These are phyloP conservation scores for Monosporascus cannonballus DNA, from an alignment of 2,329 filamentous ascomycete genomes.

Conservation along the genomic window DNA sequence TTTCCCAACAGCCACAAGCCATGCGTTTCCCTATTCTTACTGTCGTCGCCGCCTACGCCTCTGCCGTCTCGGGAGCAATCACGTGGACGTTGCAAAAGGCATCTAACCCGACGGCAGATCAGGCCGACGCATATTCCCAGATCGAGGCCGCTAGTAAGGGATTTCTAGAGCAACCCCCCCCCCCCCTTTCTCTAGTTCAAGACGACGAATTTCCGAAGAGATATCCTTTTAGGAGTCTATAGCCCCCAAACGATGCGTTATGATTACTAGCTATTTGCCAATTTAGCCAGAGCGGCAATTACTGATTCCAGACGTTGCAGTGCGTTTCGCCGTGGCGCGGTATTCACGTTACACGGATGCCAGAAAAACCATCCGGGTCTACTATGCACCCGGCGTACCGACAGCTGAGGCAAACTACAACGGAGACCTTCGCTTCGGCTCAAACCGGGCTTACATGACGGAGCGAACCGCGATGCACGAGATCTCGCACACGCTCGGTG, in stretches of 20 bases:
- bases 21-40: slow-evolving; percentile 31
- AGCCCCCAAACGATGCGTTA: no score
- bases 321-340: slow-evolving; percentile 29
- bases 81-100: slow-evolving; percentile 32
- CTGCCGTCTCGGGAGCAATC: slow-evolving; percentile 29
- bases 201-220: no score
- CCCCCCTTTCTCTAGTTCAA: no score
- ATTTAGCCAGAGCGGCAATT: no score
- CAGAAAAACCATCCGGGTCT: slow-evolving; percentile 32
- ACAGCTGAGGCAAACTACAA: slow-evolving; percentile 41
- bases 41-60: slow-evolving; percentile 23
- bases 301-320: no score
- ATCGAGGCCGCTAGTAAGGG: slow-evolving; percentile 35
- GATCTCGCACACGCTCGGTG: slow-evolving; percentile 40
- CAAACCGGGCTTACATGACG: slow-evolving; percentile 39
- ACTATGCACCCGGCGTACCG: slow-evolving; percentile 36
- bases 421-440: slow-evolving; percentile 41
- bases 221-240: no score
- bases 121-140: slow-evolving; percentile 36
- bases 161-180: no score
- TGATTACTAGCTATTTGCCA: no score
- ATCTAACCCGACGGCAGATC: slow-evolving; percentile 34
- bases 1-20: slow-evolving; percentile 4
- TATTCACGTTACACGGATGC: slow-evolving; percentile 30
- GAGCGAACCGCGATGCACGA: slow-evolving; percentile 44